A percentile compares a stretch with the other conserved stretches of the same genome.
phyloP scores from a whole-genome alignment of 1,284 basidiomycete genomes.

The Agroathelia rolfsii region DNA sequence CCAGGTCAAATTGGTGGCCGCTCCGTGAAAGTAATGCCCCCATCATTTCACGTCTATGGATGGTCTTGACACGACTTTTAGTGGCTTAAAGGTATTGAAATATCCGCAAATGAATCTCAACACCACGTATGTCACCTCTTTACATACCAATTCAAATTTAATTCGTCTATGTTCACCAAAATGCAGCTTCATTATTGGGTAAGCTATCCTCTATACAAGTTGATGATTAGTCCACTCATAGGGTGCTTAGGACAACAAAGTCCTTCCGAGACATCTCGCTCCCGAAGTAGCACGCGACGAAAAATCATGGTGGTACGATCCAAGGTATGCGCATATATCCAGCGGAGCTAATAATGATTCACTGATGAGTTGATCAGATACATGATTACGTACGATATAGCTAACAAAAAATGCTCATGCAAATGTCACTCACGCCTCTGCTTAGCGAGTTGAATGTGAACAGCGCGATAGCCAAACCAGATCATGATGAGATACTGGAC shows the following conservation, averaged over 20 bases:
- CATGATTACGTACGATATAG: slow-evolving; percentile 28
- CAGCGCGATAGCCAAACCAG: slow-evolving; percentile 48
- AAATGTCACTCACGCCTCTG: slow-evolving; percentile 1
- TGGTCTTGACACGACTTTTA: slow-evolving; percentile 23
- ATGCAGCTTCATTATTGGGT: slow-evolving; percentile 26
- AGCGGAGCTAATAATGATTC: not conserved
- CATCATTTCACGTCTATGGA: slow-evolving; percentile 7
- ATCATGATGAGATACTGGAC: slow-evolving; percentile 41
- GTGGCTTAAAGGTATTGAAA: slow-evolving; percentile 52
- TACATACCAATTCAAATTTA: slow-evolving; percentile 1
- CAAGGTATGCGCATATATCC: slow-evolving; percentile 25
- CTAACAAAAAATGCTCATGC: no score
- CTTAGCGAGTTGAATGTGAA: slow-evolving; percentile 54
- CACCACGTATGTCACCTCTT: slow-evolving; percentile 31
- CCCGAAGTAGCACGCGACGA: slow-evolving; percentile 49
- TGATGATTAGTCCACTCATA: slow-evolving; percentile 9
- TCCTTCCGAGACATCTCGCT: slow-evolving; percentile 46
- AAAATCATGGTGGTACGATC: slow-evolving; percentile 56
- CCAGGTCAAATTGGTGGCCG: slow-evolving; percentile 61
- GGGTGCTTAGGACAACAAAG: slow-evolving; percentile 45
- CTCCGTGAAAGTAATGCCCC: slow-evolving; percentile 28
- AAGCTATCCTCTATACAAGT: slow-evolving; percentile 8
- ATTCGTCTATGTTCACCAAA: no score
- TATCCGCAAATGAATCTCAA: slow-evolving; percentile 43
- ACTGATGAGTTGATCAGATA: slow-evolving; percentile 28